Conservation (phyloP, 129 eudicot genomes). For the Saposhnikovia divaricata region DNA sequence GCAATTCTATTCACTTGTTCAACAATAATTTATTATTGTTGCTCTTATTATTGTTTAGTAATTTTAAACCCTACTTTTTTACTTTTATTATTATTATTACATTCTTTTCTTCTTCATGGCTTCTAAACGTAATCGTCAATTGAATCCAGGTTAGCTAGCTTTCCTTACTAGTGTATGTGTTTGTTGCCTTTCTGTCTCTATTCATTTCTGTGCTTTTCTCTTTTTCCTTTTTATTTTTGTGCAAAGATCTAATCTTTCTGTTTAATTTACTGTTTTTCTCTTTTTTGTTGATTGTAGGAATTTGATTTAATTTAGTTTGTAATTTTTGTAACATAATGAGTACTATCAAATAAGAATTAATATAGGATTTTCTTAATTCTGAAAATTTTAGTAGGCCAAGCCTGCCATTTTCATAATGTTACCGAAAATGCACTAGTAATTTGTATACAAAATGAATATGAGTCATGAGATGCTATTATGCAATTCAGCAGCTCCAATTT, state of each 20-base stretch:
- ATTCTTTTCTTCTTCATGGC: slow-evolving; percentile 29
- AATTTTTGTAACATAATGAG: too few species aligned
- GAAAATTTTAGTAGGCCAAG: too few species aligned
- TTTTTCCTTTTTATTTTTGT: not conserved
- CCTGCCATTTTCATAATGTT: not conserved
- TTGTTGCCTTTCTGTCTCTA: not conserved
- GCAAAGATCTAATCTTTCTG: not conserved
- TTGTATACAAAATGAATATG: not conserved
- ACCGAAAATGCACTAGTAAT: not conserved
- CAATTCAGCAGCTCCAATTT: too few species aligned
- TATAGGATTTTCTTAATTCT: not conserved
- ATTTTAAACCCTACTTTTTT: slow-evolving; percentile 15
- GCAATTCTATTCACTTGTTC: slow-evolving; percentile 59
- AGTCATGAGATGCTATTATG: too few species aligned
- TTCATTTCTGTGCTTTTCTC: too few species aligned
- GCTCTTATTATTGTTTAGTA: slow-evolving; percentile 22
- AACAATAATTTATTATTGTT: slow-evolving; percentile 24
- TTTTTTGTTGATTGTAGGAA: too few species aligned
- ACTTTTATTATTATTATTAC: not conserved
- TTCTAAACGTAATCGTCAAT: slow-evolving; percentile 51
- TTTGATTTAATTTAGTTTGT: not conserved
- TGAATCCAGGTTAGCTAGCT: slow-evolving; percentile 37
- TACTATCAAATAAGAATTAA: too few species aligned
- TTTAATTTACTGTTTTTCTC: too few species aligned
- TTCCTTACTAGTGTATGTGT: not conserved